Percentiles rank a stretch among this genome's conserved stretches.
Evolutionary conservation across 2,329 filamentous ascomycete genomes (phyloP).

Genomic region (Ploettnerulaceae sp.): DNA sequence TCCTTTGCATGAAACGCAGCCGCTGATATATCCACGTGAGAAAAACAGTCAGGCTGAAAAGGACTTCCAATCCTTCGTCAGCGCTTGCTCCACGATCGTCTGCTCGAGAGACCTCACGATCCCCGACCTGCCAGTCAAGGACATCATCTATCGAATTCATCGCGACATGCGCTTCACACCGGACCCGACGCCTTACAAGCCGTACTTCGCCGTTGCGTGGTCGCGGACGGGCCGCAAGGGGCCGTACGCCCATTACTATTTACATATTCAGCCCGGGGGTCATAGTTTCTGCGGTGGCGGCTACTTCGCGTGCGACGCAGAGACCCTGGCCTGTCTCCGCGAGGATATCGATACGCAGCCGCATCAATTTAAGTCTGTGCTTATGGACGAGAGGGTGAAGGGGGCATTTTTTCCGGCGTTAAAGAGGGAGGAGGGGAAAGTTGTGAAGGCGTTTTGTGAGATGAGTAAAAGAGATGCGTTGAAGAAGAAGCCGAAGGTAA

Average conservation of each 20-base stretch:
- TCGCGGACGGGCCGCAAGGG: conserved; percentile 82
- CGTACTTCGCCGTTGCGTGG: conserved; percentile 81
- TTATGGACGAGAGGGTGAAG: conserved; percentile 58
- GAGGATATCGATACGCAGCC: conserved; percentile 71
- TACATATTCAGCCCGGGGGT: conserved; percentile 69
- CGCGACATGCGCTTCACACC: conserved; percentile 80
- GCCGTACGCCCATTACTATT: conserved; percentile 82
- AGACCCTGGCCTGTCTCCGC: conserved; percentile 62
- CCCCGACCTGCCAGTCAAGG: conserved; percentile 80
- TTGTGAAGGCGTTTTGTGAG: conserved; percentile 63
- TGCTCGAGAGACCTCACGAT: conserved; percentile 72
- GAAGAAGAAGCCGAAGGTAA: conserved; percentile 76
- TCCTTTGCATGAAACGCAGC: background rate
- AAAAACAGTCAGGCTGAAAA: conserved; percentile 65
- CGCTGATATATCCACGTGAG: conserved; percentile 1
- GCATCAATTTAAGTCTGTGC: conserved; percentile 60
- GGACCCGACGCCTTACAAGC: conserved; percentile 80
- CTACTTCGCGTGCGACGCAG: conserved; percentile 71
- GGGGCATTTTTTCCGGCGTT: conserved; percentile 58
- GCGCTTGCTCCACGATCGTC: conserved; percentile 64
- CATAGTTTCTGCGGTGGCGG: conserved; percentile 68
- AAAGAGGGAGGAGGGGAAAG: conserved; percentile 45
- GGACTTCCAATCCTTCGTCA: conserved; percentile 78
- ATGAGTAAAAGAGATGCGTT: conserved; percentile 70
- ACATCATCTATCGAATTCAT: conserved; percentile 83